These are phyloP conservation scores for Hypoxylon sp. DNA, from an alignment of 2,329 filamentous ascomycete genomes.

Conservation along the genomic window DNA sequence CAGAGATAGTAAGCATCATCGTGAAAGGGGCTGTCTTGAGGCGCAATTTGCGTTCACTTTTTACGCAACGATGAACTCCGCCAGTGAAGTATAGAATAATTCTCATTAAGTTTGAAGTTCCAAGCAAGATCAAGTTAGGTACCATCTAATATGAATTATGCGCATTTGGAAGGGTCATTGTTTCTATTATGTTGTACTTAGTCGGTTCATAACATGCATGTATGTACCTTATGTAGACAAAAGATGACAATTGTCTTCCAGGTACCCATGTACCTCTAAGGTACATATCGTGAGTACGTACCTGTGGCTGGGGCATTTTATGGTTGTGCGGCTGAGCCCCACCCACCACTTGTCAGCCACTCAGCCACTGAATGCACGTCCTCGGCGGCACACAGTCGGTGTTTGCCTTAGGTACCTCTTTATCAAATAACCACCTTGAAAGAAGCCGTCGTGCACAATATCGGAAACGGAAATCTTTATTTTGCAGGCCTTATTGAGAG, in stretches of 20 bases:
- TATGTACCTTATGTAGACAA: too few relatives aligned
- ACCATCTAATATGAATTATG: too few relatives aligned
- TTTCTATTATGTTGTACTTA: background rate
- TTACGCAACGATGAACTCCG: too few relatives aligned
- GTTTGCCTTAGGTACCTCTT: background rate
- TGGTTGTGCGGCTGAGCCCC: conserved; percentile 19
- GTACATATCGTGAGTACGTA: background rate
- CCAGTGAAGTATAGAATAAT: background rate
- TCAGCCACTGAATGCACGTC: background rate
- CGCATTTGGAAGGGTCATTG: background rate
- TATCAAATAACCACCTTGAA: conserved; percentile 1
- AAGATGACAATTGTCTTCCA: too few relatives aligned
- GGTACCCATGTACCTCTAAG: too few relatives aligned
- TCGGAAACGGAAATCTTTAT: background rate
- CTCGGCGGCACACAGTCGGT: background rate
- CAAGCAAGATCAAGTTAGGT: too few relatives aligned
- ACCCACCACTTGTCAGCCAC: conserved; percentile 20
- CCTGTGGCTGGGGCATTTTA: background rate
- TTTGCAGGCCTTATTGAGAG: background rate
- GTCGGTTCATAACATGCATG: too few relatives aligned
- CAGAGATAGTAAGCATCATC: too few relatives aligned
- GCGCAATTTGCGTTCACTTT: too few relatives aligned
- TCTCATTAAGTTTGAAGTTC: background rate
- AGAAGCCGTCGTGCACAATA: background rate
- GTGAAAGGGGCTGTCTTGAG: too few relatives aligned